phyloP scores from a whole-genome alignment of 306 rosid genomes.

The Gastrolobium bilobum region DNA sequence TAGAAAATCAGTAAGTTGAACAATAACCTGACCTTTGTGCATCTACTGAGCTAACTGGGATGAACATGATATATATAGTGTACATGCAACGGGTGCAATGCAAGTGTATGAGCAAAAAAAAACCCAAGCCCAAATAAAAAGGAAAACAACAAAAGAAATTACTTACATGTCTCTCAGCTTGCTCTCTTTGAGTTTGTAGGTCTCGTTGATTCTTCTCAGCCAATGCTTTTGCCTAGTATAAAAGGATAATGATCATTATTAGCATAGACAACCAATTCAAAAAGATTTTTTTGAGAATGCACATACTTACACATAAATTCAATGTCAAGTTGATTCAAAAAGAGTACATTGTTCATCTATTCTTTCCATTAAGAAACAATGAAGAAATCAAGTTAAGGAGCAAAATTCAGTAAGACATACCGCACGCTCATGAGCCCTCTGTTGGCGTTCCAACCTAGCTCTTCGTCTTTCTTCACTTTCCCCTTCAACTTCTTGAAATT shows the following conservation, averaged over 20 bases:
- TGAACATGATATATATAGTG: background rate
- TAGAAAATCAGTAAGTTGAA: slow-evolving; percentile 36
- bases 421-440: slow-evolving; percentile 87
- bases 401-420: slow-evolving; percentile 63
- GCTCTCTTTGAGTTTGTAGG: slow-evolving; percentile 92
- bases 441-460: slow-evolving; percentile 94
- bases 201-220: slow-evolving; percentile 98
- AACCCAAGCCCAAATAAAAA: slow-evolving; percentile 7
- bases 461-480: slow-evolving; percentile 94
- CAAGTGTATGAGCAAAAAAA: slow-evolving; percentile 8
- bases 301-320: slow-evolving; percentile 21
- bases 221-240: slow-evolving; percentile 78
- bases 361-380: slow-evolving; percentile 33
- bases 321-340: slow-evolving; percentile 19
- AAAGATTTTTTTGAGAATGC: background rate
- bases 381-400: slow-evolving; percentile 30
- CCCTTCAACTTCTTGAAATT: slow-evolving; percentile 90
- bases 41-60: slow-evolving; percentile 15
- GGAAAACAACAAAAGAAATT: slow-evolving; percentile 30
- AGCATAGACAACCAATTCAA: slow-evolving; percentile 42
- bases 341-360: slow-evolving; percentile 27
- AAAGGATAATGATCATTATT: slow-evolving; percentile 28
- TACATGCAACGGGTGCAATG: slow-evolving; percentile 6
- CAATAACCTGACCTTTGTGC: slow-evolving; percentile 29
- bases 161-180: slow-evolving; percentile 95